Evolutionary conservation across 1,139 yeast species (phyloP), one percentile per base, ranked within the genome.

Genomic region (Sugiyamaella neomexicana): DNA sequence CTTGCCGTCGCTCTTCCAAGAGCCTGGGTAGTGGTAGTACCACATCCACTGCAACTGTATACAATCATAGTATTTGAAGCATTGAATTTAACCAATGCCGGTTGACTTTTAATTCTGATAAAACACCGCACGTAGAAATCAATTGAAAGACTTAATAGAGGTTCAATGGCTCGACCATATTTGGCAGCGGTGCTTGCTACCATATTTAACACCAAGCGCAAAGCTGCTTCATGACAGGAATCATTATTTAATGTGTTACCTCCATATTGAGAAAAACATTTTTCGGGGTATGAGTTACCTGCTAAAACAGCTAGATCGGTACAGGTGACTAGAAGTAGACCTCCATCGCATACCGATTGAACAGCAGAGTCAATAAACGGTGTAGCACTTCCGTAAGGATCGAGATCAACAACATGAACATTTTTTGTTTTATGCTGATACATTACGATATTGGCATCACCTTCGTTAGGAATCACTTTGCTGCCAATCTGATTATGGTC

Each of bases 301-400:
- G 98, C 99, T 53, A 93, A 77, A 0, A 93, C 97, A 0, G 96
- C 96, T 16, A 95, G 80, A 73, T 93, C 99, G 0, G 99, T 93
- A 70, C 99, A 95, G 0, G 99, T 93, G 6, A 93, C 93, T 48
- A 91, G 74, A 62, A 93, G 72, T 48, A 93, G 68, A 0, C 98
- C 99, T 49, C 86, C 93, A 62, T 90, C 91, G 52, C 80, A 81
- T 12, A 91, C 80, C 39, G 86, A 76, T 64, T 89, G 96, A 34
- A 93, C 77, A 0, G 98, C 97, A 29, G 93, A 81, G 68, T 93
- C 99, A 40, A 93, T 78, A 67, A 93, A 93, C 5, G 98, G 98
- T 1, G 97, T 82, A 0, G 97, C 99, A 0, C 97, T 86, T 17
- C 99, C 99, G 68, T 93, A 93, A 0, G 99, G 99, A 68, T 93